Evolutionary conservation across 169 alveolate genomes (phyloP).

Genomic region (Eimeria acervulina): DNA sequence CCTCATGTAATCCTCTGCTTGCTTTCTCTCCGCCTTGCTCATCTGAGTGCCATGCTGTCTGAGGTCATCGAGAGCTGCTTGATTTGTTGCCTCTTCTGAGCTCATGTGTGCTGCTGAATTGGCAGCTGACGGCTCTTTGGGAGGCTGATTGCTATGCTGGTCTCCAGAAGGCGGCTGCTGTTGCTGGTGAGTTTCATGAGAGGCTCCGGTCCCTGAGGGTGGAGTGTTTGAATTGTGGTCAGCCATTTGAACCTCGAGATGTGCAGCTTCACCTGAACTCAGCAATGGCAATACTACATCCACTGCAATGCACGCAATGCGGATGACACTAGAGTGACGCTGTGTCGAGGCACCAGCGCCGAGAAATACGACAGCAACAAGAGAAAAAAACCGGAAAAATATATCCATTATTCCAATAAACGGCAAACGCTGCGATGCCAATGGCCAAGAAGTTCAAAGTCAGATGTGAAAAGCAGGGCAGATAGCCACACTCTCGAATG

Average conservation of each 20-base stretch:
- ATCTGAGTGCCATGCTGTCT: conserved; percentile 50
- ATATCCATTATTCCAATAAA: conserved; percentile 6
- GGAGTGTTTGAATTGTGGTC: not conserved
- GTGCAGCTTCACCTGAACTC: conserved; percentile 40
- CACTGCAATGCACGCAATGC: conserved; percentile 49
- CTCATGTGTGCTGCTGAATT: not conserved
- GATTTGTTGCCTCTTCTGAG: not conserved
- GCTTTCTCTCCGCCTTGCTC: conserved; percentile 3
- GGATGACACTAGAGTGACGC: conserved; percentile 14
- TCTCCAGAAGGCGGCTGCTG: not conserved
- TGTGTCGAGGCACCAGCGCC: conserved; percentile 17
- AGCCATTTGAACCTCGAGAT: not conserved
- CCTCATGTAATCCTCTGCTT: conserved; percentile 52
- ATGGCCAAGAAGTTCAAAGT: not conserved
- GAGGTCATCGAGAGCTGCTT: conserved; percentile 10
- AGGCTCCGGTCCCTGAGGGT: not conserved
- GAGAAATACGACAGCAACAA: conserved; percentile 12
- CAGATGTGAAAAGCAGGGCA: not conserved
- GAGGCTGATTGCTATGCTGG: conserved; percentile 3
- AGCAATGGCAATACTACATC: not conserved
- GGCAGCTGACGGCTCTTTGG: conserved; percentile 23
- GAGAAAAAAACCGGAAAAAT: not conserved
- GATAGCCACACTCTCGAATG: not conserved
- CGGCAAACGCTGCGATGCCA: not conserved
- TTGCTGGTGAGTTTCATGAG: not conserved